These are phyloP conservation scores for Coniferiporia weirii DNA, from an alignment of 1,284 basidiomycete species.

Conservation along the genomic window DNA sequence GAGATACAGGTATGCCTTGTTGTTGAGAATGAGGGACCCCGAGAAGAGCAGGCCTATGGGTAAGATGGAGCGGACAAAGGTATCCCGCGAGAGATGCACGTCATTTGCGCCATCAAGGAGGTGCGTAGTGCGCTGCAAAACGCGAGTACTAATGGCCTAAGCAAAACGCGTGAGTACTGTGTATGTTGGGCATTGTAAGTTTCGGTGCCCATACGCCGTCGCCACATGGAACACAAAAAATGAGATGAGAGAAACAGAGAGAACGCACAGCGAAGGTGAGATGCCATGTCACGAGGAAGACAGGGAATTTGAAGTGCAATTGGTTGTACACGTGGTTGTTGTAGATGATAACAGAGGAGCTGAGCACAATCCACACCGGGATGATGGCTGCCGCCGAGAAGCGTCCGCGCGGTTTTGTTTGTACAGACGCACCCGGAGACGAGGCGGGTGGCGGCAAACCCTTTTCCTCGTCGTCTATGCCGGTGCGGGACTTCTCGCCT, in stretches of 20 bases:
- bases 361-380: constrained; percentile 87
- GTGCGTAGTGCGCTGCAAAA: constrained; percentile 83
- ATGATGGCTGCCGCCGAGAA: constrained; percentile 67
- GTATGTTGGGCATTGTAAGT: too few species aligned
- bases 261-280: constrained; percentile 72
- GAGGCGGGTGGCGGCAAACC: constrained; percentile 46
- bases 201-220: not conserved
- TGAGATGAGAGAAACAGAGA: constrained; percentile 21
- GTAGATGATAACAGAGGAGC: constrained; percentile 91
- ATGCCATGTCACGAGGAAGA: constrained; percentile 87
- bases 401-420: constrained; percentile 41
- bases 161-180: constrained; percentile 11
- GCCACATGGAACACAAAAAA: constrained; percentile 7
- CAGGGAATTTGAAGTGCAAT: constrained; percentile 79
- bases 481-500: not conserved
- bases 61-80: constrained; percentile 84
- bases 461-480: constrained; percentile 25
- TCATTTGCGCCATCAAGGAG: constrained; percentile 89
- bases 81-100: constrained; percentile 77
- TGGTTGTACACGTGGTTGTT: constrained; percentile 91
- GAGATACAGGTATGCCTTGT: constrained; percentile 91
- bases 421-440: constrained; percentile 30
- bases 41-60: constrained; percentile 93
- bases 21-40: constrained; percentile 86
- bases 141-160: constrained; percentile 83